These are phyloP conservation scores for Haberlea rhodopensis DNA, from an alignment of 257 asterid genomes.

Conservation along the genomic window DNA sequence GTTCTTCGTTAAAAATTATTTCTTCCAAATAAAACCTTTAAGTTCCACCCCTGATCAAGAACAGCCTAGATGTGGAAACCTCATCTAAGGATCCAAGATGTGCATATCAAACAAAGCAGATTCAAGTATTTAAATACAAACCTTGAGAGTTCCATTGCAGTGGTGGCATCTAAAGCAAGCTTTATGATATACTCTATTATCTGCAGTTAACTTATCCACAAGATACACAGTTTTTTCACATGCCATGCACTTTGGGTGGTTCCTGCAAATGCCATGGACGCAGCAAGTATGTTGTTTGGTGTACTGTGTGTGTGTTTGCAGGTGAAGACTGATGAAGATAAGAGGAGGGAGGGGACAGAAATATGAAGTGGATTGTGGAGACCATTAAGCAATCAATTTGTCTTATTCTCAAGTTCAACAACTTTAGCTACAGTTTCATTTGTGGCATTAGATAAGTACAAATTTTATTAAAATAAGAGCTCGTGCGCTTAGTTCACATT, in stretches of 20 bases:
- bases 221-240: slow-evolving; percentile 90
- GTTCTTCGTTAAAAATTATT: neutral
- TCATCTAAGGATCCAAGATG: neutral
- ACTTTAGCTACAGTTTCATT: slow-evolving; percentile 22
- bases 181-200: slow-evolving; percentile 81
- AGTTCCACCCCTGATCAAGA: neutral
- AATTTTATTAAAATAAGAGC: neutral
- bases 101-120: neutral
- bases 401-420: slow-evolving; percentile 41
- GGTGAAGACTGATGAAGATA: slow-evolving; percentile 29
- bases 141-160: slow-evolving; percentile 96
- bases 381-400: slow-evolving; percentile 37
- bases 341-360: slow-evolving; percentile 27
- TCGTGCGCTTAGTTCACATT: neutral
- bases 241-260: slow-evolving; percentile 97
- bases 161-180: slow-evolving; percentile 98
- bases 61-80: neutral
- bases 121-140: slow-evolving; percentile 11
- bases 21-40: neutral
- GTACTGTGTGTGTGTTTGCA: neutral
- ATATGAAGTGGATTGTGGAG: slow-evolving; percentile 14
- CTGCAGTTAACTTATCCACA: slow-evolving; percentile 88
- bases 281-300: slow-evolving; percentile 4
- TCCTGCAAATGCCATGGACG: slow-evolving; percentile 91
- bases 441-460: neutral